Conservation (phyloP, 495 filamentous ascomycete species). For the Lindgomyces ingoldianus region DNA sequence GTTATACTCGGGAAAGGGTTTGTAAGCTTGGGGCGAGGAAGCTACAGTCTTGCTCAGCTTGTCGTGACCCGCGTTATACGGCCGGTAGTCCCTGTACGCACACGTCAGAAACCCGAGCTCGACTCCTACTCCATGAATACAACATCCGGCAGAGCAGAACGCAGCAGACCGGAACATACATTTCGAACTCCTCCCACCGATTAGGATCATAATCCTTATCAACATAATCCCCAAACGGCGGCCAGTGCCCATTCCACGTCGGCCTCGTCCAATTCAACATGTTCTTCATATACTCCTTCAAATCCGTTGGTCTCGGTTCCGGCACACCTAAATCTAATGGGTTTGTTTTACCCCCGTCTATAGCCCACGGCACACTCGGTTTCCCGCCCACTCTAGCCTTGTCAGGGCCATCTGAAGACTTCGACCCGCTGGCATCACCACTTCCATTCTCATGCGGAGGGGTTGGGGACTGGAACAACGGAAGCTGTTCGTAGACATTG, state of each 20-base stretch:
- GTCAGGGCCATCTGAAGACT: neutral
- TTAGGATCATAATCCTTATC: slow-evolving; percentile 46
- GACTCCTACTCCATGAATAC: too few species aligned
- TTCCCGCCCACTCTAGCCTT: too few species aligned
- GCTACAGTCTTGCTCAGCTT: slow-evolving; percentile 10
- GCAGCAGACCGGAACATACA: slow-evolving; percentile 28
- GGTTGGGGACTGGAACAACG: neutral
- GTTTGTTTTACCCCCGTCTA: neutral
- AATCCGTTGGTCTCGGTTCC: slow-evolving; percentile 4
- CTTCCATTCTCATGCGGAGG: neutral
- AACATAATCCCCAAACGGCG: slow-evolving; percentile 42
- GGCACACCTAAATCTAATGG: slow-evolving; percentile 5
- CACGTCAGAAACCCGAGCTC: too few species aligned
- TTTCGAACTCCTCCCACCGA: slow-evolving; percentile 43
- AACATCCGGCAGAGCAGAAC: neutral
- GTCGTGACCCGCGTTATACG: slow-evolving; percentile 19
- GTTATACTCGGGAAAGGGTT: slow-evolving; percentile 57
- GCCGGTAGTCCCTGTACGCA: slow-evolving; percentile 24
- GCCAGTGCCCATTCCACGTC: slow-evolving; percentile 38
- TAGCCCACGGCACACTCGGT: slow-evolving; percentile 14
- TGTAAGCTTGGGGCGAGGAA: slow-evolving; percentile 40
- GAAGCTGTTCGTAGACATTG: slow-evolving; percentile 18
- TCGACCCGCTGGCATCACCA: neutral
- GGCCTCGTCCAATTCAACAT: slow-evolving; percentile 40
- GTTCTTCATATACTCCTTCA: slow-evolving; percentile 36